Evolutionary conservation across 768 basidiomycete species (phyloP).

Genomic region (Tricholoma matsutake): DNA sequence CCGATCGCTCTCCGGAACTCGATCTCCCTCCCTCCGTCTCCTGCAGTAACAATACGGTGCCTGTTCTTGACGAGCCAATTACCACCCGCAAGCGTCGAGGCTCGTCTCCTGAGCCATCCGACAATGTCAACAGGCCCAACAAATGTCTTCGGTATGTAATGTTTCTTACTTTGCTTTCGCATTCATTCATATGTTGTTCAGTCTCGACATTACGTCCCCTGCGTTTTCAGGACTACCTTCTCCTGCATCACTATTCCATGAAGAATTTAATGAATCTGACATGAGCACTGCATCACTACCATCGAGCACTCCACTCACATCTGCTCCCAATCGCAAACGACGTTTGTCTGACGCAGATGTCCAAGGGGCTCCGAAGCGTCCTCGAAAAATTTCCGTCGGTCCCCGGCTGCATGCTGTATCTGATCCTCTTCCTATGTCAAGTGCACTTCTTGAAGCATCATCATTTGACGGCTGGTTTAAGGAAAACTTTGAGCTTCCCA

Average conservation of each 20-base stretch:
- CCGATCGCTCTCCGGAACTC: slow-evolving; percentile 8
- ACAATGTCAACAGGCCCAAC: neutral
- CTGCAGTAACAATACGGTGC: neutral
- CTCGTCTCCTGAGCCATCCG: neutral
- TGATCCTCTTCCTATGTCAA: slow-evolving; percentile 24
- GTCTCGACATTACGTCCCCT: neutral
- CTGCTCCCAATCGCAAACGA: slow-evolving; percentile 30
- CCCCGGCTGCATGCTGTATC: slow-evolving; percentile 26
- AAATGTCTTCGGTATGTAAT: slow-evolving; percentile 17
- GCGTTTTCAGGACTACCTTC: slow-evolving; percentile 8
- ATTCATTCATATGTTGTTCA: neutral
- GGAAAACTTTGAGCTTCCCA: slow-evolving; percentile 25
- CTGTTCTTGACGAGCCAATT: neutral
- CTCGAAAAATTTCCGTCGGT: slow-evolving; percentile 12
- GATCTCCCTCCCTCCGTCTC: neutral
- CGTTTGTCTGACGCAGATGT: slow-evolving; percentile 32
- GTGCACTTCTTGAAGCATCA: slow-evolving; percentile 12
- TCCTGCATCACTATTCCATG: slow-evolving; percentile 9
- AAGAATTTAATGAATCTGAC: neutral
- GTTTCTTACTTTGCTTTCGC: neutral
- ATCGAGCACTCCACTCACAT: neutral
- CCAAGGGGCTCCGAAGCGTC: slow-evolving; percentile 23
- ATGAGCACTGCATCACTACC: neutral
- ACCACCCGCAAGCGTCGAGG: slow-evolving; percentile 14
- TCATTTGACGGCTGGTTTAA: slow-evolving; percentile 36